Conservation (phyloP, 2,329 filamentous ascomycete species). For the Xylaria multiplex region DNA sequence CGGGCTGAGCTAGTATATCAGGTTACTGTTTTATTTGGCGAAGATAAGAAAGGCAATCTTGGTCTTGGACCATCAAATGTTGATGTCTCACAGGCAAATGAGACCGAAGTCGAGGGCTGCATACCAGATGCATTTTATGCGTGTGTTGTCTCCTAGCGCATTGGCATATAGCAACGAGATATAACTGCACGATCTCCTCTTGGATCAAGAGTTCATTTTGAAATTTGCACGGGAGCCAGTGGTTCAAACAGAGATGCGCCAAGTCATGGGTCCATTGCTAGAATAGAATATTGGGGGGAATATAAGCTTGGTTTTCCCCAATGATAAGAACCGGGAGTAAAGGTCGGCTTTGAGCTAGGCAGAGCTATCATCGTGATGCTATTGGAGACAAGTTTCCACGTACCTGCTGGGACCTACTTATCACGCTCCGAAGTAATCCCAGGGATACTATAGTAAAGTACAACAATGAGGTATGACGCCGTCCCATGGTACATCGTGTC, state of each 20-base stretch:
- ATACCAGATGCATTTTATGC: background rate
- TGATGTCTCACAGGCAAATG: background rate
- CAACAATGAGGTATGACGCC: background rate
- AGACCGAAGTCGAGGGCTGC: background rate
- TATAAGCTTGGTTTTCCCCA: slow-evolving; percentile 19
- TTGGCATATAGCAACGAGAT: too few species aligned
- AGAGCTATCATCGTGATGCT: background rate
- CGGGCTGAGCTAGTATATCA: background rate
- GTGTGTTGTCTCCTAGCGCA: too few species aligned
- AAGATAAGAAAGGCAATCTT: background rate
- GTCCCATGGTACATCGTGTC: background rate
- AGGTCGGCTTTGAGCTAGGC: background rate
- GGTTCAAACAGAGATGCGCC: background rate
- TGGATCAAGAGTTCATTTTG: background rate
- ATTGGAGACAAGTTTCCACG: slow-evolving; percentile 4
- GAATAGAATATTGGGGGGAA: background rate
- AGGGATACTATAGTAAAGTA: background rate
- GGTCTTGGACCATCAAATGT: background rate
- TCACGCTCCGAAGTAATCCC: background rate
- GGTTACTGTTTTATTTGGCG: background rate
- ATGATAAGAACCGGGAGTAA: background rate
- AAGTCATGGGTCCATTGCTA: background rate
- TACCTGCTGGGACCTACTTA: background rate
- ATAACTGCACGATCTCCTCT: too few species aligned
- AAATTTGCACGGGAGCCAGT: background rate